phyloP scores from a whole-genome alignment of 495 filamentous ascomycete genomes.

The Penicillium psychrofluorescens region DNA sequence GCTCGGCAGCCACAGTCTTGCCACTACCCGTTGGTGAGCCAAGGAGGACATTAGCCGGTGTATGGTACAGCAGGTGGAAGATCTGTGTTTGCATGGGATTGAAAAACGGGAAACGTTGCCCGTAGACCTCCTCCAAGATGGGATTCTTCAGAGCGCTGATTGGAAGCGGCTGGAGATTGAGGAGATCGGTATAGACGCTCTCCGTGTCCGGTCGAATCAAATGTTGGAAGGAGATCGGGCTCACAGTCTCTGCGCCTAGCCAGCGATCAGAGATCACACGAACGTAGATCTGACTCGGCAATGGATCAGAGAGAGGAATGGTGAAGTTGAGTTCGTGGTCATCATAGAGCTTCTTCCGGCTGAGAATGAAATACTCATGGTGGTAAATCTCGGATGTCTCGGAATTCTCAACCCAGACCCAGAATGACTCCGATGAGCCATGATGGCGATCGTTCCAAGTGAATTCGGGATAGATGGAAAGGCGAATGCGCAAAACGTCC shows the following conservation, averaged over 20 bases:
- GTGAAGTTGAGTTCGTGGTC: constrained; percentile 97
- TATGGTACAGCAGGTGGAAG: constrained; percentile 93
- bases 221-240: constrained; percentile 93
- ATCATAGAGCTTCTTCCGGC: constrained; percentile 79
- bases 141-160: constrained; percentile 84
- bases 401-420: constrained; percentile 98
- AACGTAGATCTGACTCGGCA: constrained; percentile 93
- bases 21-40: constrained; percentile 97
- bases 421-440: constrained; percentile 90
- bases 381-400: constrained; percentile 98
- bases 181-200: constrained; percentile 88
- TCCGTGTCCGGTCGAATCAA: constrained; percentile 96
- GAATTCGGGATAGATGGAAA: constrained; percentile 84
- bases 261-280: constrained; percentile 90
- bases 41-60: constrained; percentile 80
- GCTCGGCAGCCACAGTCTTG: constrained; percentile 90
- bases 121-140: constrained; percentile 80
- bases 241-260: constrained; percentile 95
- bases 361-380: constrained; percentile 93
- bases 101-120: constrained; percentile 84
- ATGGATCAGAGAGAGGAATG: constrained; percentile 85
- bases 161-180: constrained; percentile 86
- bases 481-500: constrained; percentile 81
- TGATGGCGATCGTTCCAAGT: constrained; percentile 94
- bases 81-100: constrained; percentile 99